Evolutionary conservation across 768 basidiomycete species (phyloP), one percentile per base, ranked within the genome.

Genomic region (Lactifluus pinguis): DNA sequence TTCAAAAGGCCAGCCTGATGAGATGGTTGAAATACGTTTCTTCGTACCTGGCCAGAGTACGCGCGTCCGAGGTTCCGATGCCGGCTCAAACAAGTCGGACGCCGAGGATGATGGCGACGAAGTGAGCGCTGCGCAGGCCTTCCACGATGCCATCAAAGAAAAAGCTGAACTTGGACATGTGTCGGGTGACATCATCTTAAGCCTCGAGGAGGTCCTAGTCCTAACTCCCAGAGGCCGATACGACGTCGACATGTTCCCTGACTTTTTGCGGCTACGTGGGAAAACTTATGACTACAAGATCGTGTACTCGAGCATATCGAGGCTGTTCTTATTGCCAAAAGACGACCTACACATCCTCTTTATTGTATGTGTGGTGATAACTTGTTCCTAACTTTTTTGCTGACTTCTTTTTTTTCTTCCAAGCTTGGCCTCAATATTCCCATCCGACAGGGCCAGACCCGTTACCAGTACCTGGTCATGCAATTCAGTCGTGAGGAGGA

Each of bases 231-330:
- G 95, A 79, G 95, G 95, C 55, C 86, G 93, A 57, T 97, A 95
- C 72, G 95, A 98, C 68, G 87, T 99, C 75, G 97, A 98, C 75
- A 93, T 99, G 89, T 98, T 92, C 79, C 85, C 85, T 29, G 90
- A 91, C 55, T 98, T 94, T 76, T 73, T 99, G 69, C 86, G 97
- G 47, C 76, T 98, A 36, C 87, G 94, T n/a, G 97, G 97, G 55
- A 97, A 98, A 75, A 98, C 95, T 1, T 98, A 98, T 74, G 97
- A 99, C 73, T 99, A 99, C 80, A 94, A 98, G 75, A 92, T 99
- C 60, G 79, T 91, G 25, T 97, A 95, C 74, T 80, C 82, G 41
- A 89, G 87, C 64, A 92, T 99, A 66, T 85, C 89, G 25, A 81
- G 83, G 60, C 75, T 98, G 9, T 99, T 98, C 80, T 78, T 98